Evolutionary conservation across 2,329 filamentous ascomycete species (phyloP).

Genomic region (Aspergillus clavatus): DNA sequence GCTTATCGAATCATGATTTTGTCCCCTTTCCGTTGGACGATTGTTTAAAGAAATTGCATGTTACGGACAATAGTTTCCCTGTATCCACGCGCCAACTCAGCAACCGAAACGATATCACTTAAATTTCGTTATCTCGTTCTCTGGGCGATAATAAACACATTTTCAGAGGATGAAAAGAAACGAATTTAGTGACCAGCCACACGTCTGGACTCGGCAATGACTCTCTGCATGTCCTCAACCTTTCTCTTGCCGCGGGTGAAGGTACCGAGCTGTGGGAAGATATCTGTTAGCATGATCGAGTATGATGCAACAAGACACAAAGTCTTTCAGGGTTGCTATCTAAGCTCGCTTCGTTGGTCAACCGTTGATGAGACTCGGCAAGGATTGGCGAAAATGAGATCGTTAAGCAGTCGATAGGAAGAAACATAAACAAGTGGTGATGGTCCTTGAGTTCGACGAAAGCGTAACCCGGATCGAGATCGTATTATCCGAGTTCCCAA

Average conservation of each 20-base stretch:
- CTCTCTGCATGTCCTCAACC: slow-evolving; percentile 97
- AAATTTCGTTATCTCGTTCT: slow-evolving; percentile 24
- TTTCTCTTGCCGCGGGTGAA: slow-evolving; percentile 99
- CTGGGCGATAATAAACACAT: slow-evolving; percentile 1
- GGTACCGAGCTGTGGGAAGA: slow-evolving; percentile 71
- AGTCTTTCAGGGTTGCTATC: background rate
- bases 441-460: background rate
- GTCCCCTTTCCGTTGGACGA: background rate
- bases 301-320: background rate
- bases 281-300: slow-evolving; percentile 14
- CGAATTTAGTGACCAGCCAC: slow-evolving; percentile 58
- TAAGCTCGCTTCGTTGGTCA: background rate
- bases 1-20: slow-evolving; percentile 2
- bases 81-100: background rate
- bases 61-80: background rate
- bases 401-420: too few species aligned
- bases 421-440: too few species aligned
- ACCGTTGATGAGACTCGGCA: background rate
- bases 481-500: background rate
- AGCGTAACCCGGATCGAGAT: background rate
- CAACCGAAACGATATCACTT: slow-evolving; percentile 7
- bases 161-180: slow-evolving; percentile 2
- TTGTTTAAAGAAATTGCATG: background rate
- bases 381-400: too few species aligned
- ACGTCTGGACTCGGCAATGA: slow-evolving; percentile 93